A percentile compares a stretch with the other conserved stretches of the same genome.
Evolutionary conservation across 345 rosid genomes (phyloP).

Genomic region (Salix brachista): DNA sequence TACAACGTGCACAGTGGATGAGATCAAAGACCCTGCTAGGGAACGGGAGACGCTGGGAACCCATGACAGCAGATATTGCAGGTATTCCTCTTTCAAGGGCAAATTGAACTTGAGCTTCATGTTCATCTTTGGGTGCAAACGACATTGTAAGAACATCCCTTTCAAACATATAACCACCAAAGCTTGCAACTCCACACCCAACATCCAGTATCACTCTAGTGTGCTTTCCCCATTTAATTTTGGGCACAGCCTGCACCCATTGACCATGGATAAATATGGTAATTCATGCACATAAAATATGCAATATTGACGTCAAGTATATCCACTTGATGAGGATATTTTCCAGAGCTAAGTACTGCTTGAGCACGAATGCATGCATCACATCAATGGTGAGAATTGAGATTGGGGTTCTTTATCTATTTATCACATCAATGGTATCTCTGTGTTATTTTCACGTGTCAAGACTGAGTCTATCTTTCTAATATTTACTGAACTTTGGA

Average conservation of each 20-base stretch:
- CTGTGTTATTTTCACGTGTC: not conserved
- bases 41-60: conserved; percentile 77
- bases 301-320: not conserved
- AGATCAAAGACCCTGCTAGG: conserved; percentile 88
- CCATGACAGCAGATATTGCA: conserved; percentile 96
- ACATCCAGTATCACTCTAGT: conserved; percentile 74
- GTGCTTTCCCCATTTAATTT: conserved; percentile 78
- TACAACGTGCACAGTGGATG: conserved; percentile 86
- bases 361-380: not conserved
- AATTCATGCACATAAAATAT: not conserved
- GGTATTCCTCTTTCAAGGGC: conserved; percentile 97
- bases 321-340: not conserved
- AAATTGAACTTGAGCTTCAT: conserved; percentile 94
- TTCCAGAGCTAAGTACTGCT: not conserved
- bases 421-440: too few species aligned
- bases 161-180: conserved; percentile 80
- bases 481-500: too few species aligned
- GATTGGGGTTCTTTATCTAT: too few species aligned
- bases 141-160: conserved; percentile 90
- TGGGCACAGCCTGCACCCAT: conserved; percentile 52
- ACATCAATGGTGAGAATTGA: not conserved
- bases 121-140: conserved; percentile 95
- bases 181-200: conserved; percentile 98
- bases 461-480: not conserved
- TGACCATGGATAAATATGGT: not conserved